Evolutionary conservation across 306 rosid species (phyloP), one percentile per base, ranked within the genome.

Genomic region (Adenanthera pavonina): DNA sequence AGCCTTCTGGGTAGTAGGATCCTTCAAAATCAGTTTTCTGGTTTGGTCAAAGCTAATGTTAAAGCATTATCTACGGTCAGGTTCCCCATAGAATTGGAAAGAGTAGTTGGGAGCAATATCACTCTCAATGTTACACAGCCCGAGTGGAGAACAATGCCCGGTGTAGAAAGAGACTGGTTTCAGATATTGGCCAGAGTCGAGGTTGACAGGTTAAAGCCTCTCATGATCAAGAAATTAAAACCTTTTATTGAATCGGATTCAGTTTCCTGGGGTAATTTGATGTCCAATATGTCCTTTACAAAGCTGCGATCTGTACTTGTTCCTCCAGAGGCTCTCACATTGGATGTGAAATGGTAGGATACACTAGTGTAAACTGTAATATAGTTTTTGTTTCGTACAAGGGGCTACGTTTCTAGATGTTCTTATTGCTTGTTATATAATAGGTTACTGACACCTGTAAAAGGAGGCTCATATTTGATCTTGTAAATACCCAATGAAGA

Each of bases 261-360:
- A 19, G 78, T 83, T 78, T 89, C 92, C 7, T 93, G 94, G 98
- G 91, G 94, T 53, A 82, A 78, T 85, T 89, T 92, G 81, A 87
- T 88, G 92, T 87, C 94, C 0, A 95, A 95, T 87, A 84, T 88
- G 79, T 95, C 98, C 13, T 93, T 89, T 77, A 90, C 98, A 19
- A 87, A 90, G 76, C 82, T 89, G 57, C 87, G 89, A 40, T 91
- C 97, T 38, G 77, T 88, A 54, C 94, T 93, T 69, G 91, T 92
- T 74, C 92, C 97, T 48, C 81, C 98, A 0, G 98, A 93, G 78
- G 91, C 99, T 44, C 89, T 95, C 35, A 95, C 99, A 13, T 84
- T 95, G 81, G 99, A 89, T 86, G 89, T 95, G 76, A 91, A 93
- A 84, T 95, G 97, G 99, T 93, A 95, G 88, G 77, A 64, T 75